Evolutionary conservation across 176 grass and related monocot genomes (phyloP), one percentile per base, ranked within the genome.

Genomic region (Tillandsia leiboldiana): DNA sequence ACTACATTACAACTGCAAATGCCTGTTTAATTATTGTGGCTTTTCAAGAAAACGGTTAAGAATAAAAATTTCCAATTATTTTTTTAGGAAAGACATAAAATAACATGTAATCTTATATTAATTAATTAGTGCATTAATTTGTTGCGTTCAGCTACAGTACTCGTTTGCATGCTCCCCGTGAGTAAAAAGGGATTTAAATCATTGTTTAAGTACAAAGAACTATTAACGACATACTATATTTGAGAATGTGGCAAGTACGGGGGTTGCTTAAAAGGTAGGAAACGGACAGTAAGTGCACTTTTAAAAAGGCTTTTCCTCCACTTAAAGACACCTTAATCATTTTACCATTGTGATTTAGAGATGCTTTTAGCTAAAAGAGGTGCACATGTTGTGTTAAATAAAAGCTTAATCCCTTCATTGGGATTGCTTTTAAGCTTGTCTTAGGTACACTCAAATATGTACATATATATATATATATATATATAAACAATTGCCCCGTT

Each of bases 321-420:
- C 53, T 59, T 61, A 49, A 59, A 72, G 70, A 47, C 51, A 59
- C 70, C 27, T 27, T 59, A 72, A 59, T 17, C 53, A 61, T 13
- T 61, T 48, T 72, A 5, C 17, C 29, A 48, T 47, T 42, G 27
- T 12, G 15, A 48, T 72, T 61, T 48, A 10, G 26, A 12, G 28
- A 0, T 57, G 51, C 18, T 59, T 72, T 18, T 9, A 18, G 27
- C 12, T 18, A 23, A 58, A 67, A 67, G 42, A 15, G 65, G n/a
- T 67, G 33, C 48, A 9, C 12, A 49, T 49, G 12, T 20, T 15
- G 15, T 8, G 56, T 61, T 61, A 61, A 57, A 61, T 61, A 18
- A 61, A 61, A 24, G 24, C 33, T 63, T 63, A 63, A 63, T 63
- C 58, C 58, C 11, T 26, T 11, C 58, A 10, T 63, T 63, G 58